Evolutionary conservation across 2,329 filamentous ascomycete species (phyloP).

Genomic region (Dactylellina sp.): DNA sequence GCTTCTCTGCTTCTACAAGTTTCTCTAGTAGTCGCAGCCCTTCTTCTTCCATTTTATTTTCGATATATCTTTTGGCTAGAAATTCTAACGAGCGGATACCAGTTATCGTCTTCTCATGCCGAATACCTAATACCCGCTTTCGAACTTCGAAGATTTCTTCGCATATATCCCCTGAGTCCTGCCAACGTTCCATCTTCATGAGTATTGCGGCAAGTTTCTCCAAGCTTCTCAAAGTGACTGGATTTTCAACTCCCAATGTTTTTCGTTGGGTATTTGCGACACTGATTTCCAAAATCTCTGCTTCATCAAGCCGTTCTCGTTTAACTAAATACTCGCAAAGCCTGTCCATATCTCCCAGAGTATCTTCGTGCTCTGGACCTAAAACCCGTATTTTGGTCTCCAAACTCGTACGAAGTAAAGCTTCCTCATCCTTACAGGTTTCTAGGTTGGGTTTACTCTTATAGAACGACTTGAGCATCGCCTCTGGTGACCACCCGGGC

Average conservation of each 20-base stretch:
- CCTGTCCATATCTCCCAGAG: constrained; percentile 18
- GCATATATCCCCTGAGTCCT: constrained; percentile 8
- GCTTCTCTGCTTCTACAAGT: too few relatives aligned
- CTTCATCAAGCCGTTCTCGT: neutral
- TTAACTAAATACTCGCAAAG: constrained; percentile 2
- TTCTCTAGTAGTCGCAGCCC: too few relatives aligned
- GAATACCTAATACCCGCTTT: constrained; percentile 4
- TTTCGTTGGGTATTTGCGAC: constrained; percentile 10
- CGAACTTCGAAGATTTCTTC: neutral
- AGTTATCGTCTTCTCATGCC: constrained; percentile 1
- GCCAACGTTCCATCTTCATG: neutral
- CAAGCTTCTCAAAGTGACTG: constrained; percentile 7
- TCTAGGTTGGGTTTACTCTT: neutral
- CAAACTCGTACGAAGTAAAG: constrained; percentile 2
- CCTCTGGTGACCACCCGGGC: too few relatives aligned
- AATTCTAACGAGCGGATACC: too few relatives aligned
- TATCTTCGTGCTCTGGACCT: constrained; percentile 21
- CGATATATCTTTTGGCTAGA: too few relatives aligned
- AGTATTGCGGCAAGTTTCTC: constrained; percentile 3
- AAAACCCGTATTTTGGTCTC: constrained; percentile 13
- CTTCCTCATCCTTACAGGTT: constrained; percentile 2
- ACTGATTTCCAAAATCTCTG: neutral
- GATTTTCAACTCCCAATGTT: constrained; percentile 7
- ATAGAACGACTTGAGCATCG: too few relatives aligned
- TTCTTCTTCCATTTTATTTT: too few relatives aligned